Evolutionary conservation across 2,329 filamentous ascomycete genomes (phyloP).

Genomic region (Claviceps digitariae): DNA sequence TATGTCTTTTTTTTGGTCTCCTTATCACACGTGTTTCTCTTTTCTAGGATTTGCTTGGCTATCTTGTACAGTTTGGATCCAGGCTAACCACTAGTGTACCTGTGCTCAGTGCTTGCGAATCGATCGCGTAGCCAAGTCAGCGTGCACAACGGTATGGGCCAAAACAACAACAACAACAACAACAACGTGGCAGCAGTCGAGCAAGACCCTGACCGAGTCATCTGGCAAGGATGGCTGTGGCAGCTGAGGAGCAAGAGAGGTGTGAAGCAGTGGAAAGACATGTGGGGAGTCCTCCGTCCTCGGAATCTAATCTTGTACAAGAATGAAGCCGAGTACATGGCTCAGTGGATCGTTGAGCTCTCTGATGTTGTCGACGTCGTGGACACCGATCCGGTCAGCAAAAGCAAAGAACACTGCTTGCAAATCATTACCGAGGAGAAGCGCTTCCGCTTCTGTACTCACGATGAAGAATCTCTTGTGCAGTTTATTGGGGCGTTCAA

Average conservation of each 20-base stretch:
- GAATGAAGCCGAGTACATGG: conserved; percentile 79
- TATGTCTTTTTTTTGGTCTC: neutral
- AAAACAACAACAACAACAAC: conserved; percentile 4
- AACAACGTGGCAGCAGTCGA: conserved; percentile 26
- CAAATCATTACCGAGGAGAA: conserved; percentile 93
- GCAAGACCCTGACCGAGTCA: conserved; percentile 69
- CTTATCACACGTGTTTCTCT: neutral
- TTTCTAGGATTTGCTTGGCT: neutral
- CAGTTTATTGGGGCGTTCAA: conserved; percentile 86
- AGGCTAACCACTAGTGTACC: neutral
- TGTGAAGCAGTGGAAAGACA: conserved; percentile 83
- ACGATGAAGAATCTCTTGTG: conserved; percentile 68
- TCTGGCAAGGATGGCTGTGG: conserved; percentile 86
- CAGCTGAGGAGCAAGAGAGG: conserved; percentile 72
- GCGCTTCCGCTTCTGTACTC: conserved; percentile 61
- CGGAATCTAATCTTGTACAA: conserved; percentile 85
- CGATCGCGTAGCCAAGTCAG: conserved; percentile 53
- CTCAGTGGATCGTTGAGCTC: conserved; percentile 68
- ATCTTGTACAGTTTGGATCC: neutral
- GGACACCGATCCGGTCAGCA: conserved; percentile 78
- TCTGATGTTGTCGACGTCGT: conserved; percentile 75
- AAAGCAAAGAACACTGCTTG: conserved; percentile 73
- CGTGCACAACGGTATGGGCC: conserved; percentile 19
- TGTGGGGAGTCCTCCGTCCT: conserved; percentile 83
- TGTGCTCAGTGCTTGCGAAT: conserved; percentile 15